phyloP scores from a whole-genome alignment of 2,329 filamentous ascomycete species.

The Aspergillus candidus region DNA sequence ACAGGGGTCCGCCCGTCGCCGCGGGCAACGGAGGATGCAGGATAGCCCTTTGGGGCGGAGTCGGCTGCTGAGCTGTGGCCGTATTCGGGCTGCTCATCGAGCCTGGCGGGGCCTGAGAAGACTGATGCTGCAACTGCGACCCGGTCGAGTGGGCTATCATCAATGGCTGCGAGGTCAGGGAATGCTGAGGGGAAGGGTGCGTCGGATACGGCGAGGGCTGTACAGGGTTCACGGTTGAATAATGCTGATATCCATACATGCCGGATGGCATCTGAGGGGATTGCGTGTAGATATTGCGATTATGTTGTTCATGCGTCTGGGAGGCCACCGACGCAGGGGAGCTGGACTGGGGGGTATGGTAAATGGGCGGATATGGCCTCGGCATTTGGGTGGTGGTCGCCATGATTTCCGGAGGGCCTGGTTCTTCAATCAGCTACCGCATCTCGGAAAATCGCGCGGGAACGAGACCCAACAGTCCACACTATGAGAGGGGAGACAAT shows the following conservation, averaged over 20 bases:
- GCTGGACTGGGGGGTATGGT: slow-evolving; percentile 91
- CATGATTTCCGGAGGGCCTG: slow-evolving; percentile 69
- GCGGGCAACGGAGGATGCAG: slow-evolving; percentile 41
- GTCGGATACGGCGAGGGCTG: slow-evolving; percentile 53
- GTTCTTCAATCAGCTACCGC: slow-evolving; percentile 52
- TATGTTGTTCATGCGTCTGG: slow-evolving; percentile 80
- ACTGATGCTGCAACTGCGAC: slow-evolving; percentile 38
- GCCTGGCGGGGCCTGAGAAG: slow-evolving; percentile 41
- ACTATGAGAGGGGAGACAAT: slow-evolving; percentile 24
- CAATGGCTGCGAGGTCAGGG: slow-evolving; percentile 50
- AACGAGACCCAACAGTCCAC: slow-evolving; percentile 48
- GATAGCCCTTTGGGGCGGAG: slow-evolving; percentile 30
- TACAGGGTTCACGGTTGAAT: slow-evolving; percentile 47
- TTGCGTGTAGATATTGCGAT: slow-evolving; percentile 74
- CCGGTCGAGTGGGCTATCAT: slow-evolving; percentile 46
- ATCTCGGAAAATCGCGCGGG: neutral
- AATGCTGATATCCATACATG: slow-evolving; percentile 69
- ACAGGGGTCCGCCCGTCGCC: slow-evolving; percentile 48
- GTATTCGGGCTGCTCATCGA: slow-evolving; percentile 59
- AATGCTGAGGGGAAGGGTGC: slow-evolving; percentile 50
- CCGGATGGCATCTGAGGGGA: slow-evolving; percentile 74
- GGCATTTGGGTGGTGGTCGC: slow-evolving; percentile 59
- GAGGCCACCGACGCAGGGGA: slow-evolving; percentile 91
- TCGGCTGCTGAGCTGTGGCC: slow-evolving; percentile 37
- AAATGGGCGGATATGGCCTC: slow-evolving; percentile 78